Evolutionary conservation across 441 rosid genomes (phyloP).

Genomic region (Erysimum cheiri): DNA sequence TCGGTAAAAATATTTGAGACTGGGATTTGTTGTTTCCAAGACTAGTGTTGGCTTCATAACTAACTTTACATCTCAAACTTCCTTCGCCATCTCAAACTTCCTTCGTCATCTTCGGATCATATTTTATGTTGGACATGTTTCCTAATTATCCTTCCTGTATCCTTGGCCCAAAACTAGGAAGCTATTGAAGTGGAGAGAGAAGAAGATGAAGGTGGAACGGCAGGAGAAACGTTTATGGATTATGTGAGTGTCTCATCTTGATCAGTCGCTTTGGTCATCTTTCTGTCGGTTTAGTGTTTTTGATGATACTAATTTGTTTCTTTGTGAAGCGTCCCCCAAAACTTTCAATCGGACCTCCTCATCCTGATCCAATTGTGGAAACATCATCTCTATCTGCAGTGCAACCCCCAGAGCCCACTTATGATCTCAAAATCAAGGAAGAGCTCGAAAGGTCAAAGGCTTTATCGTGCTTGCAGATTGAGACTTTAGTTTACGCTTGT

Average conservation of each 20-base stretch:
- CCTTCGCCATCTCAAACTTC: slow-evolving; percentile 3
- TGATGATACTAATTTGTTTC: slow-evolving; percentile 22
- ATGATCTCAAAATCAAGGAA: slow-evolving; percentile 77
- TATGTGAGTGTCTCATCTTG: slow-evolving; percentile 67
- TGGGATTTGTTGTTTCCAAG: slow-evolving; percentile 8
- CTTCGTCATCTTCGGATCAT: slow-evolving; percentile 3
- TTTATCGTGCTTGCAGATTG: slow-evolving; percentile 98
- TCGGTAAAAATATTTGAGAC: background rate
- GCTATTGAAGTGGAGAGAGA: slow-evolving; percentile 98
- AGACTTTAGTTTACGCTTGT: slow-evolving; percentile 96
- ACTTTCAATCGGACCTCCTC: slow-evolving; percentile 91
- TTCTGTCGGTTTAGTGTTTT: background rate
- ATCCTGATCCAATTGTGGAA: slow-evolving; percentile 97
- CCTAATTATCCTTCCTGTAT: slow-evolving; percentile 29
- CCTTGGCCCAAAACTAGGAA: slow-evolving; percentile 58
- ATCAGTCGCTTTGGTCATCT: slow-evolving; percentile 27
- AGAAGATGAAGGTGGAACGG: slow-evolving; percentile 97
- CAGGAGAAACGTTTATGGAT: slow-evolving; percentile 94
- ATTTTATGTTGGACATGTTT: slow-evolving; percentile 29
- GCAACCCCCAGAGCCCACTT: slow-evolving; percentile 96
- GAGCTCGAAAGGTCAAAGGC: slow-evolving; percentile 73
- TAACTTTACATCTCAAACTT: background rate
- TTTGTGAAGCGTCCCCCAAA: slow-evolving; percentile 84
- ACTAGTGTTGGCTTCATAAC: slow-evolving; percentile 8
- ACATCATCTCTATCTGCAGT: slow-evolving; percentile 97